Evolutionary conservation across 208 protist species (phyloP), one percentile per base, ranked within the genome.

Genomic region (Phytomonas sp.): DNA sequence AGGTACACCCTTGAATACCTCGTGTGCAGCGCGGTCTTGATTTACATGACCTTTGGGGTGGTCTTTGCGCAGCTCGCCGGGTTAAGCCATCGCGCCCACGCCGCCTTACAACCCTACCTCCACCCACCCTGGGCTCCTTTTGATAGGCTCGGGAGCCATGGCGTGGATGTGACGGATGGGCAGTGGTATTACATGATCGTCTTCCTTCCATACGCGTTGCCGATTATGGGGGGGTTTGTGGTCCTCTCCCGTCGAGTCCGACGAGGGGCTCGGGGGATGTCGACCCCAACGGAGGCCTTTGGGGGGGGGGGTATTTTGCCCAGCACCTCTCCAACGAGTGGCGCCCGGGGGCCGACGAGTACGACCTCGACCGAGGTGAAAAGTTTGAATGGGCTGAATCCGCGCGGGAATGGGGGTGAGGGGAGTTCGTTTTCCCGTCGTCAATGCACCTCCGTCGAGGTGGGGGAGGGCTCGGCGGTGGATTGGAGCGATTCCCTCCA

Each of bases 111-210:
- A 59, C 33, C 26, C 2, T 78, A 84, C 26, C 66, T 88, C 5
- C 7, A 46, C 0, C 70, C 68, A 2, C 82, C 87, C 20, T 89
- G 78, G 80, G 31, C 64, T 5, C 67, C 72, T 3, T 93, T 86
- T 66, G 59, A 65, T 29, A 82, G 70, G 72, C 56, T 93, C 0
- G 82, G 82, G 36, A 91, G 84, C 60, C 66, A 70, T 8, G 87
- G 84, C 13, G 77, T 89, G 29, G 87, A 90, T 61, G 68, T 87
- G 11, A 78, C 78, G 29, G 87, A 93, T 64, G 11, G 53, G 66
- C 87, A 93, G 76, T 89, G 82, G 75, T 88, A 85, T 63, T 80
- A 82, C 65, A 86, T 93, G 33, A 60, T 86, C 0, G 33, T 78
- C 23, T 76, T 72, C 31, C 63, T 88, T 7, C 84, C 84, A 3